phyloP scores from a whole-genome alignment of 1,284 basidiomycete species.

The Sanghuangporus sanghuang region DNA sequence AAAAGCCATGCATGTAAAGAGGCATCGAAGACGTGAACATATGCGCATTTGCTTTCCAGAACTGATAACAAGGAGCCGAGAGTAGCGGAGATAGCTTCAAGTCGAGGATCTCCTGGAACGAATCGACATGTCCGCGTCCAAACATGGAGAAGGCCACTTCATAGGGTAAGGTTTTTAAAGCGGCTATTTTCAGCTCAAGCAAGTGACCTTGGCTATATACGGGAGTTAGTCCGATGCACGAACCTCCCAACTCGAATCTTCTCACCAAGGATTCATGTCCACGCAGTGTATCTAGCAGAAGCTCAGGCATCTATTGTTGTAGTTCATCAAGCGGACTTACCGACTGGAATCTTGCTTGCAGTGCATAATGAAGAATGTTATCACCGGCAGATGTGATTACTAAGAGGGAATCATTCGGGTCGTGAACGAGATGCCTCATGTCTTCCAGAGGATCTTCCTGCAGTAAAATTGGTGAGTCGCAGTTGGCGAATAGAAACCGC shows the following conservation, averaged over 20 bases:
- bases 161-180: constrained; percentile 57
- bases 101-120: constrained; percentile 65
- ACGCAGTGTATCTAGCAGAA: constrained; percentile 63
- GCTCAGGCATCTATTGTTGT: not conserved
- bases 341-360: constrained; percentile 53
- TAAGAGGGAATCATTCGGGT: constrained; percentile 62
- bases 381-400: constrained; percentile 80
- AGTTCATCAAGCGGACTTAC: constrained; percentile 16
- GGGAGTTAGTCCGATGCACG: not conserved
- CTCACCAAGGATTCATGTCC: constrained; percentile 60
- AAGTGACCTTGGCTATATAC: constrained; percentile 63
- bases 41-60: constrained; percentile 67
- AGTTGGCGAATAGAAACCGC: not conserved
- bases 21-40: constrained; percentile 50
- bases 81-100: constrained; percentile 65
- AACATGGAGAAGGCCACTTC: constrained; percentile 73
- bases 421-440: constrained; percentile 62
- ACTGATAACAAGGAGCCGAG: constrained; percentile 71
- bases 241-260: not conserved
- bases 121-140: constrained; percentile 58
- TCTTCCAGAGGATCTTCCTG: constrained; percentile 77
- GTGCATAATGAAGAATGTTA: constrained; percentile 80
- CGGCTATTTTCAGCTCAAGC: constrained; percentile 75
- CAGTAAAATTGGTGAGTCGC: not conserved
- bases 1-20: constrained; percentile 67